phyloP scores from a whole-genome alignment of 1,284 basidiomycete species.

The Pseudozyma tsukubaensis region DNA sequence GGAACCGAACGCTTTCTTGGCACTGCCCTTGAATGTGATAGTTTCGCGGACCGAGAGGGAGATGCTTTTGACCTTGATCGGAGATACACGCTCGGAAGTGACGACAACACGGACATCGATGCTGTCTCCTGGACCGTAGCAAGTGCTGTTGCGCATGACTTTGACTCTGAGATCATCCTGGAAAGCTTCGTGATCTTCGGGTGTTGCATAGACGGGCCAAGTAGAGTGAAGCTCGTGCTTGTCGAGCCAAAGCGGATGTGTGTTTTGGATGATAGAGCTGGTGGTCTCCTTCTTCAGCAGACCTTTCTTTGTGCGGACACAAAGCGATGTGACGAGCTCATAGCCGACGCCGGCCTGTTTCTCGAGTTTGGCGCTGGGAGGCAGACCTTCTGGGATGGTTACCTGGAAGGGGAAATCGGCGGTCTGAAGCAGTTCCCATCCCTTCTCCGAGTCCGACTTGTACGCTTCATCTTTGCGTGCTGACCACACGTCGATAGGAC shows the following conservation, averaged over 20 bases:
- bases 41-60: slow-evolving; percentile 59
- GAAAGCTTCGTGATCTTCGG: slow-evolving; percentile 51
- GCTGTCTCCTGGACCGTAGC: slow-evolving; percentile 60
- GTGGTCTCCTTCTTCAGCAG: slow-evolving; percentile 50
- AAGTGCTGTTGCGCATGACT: slow-evolving; percentile 55
- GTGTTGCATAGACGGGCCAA: slow-evolving; percentile 62
- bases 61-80: slow-evolving; percentile 63
- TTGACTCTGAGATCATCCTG: slow-evolving; percentile 54
- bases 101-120: slow-evolving; percentile 59
- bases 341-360: slow-evolving; percentile 63
- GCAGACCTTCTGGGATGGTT: slow-evolving; percentile 62
- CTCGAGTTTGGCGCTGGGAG: slow-evolving; percentile 61
- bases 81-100: slow-evolving; percentile 43
- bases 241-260: slow-evolving; percentile 59
- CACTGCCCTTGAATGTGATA: slow-evolving; percentile 59
- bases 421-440: slow-evolving; percentile 54
- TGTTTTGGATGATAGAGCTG: slow-evolving; percentile 60
- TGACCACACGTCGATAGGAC: slow-evolving; percentile 64
- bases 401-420: slow-evolving; percentile 61
- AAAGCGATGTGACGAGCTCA: slow-evolving; percentile 64
- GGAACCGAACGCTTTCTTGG: slow-evolving; percentile 41
- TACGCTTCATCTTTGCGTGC: slow-evolving; percentile 41
- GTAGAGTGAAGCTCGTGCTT: slow-evolving; percentile 68
- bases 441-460: slow-evolving; percentile 49
- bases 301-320: slow-evolving; percentile 57